phyloP scores from a whole-genome alignment of 2,329 filamentous ascomycete species.

The Dothideomycetes sp. region DNA sequence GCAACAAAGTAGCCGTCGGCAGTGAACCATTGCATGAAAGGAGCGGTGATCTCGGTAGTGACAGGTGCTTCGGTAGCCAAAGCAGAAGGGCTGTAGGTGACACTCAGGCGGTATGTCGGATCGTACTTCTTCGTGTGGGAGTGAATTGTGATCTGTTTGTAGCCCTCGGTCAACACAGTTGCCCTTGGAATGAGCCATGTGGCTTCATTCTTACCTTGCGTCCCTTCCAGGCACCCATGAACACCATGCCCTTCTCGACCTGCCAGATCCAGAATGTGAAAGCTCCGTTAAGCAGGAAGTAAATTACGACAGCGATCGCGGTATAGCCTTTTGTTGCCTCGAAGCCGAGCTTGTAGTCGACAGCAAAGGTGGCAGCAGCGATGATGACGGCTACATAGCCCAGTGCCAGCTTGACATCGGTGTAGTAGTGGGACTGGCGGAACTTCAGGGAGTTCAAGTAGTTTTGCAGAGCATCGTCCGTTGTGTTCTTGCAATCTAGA shows the following conservation, averaged over 20 bases:
- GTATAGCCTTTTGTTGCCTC: slow-evolving; percentile 77
- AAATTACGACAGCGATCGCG: slow-evolving; percentile 65
- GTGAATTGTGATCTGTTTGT: slow-evolving; percentile 57
- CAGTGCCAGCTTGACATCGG: slow-evolving; percentile 72
- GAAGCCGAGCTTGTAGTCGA: slow-evolving; percentile 88
- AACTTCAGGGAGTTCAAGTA: slow-evolving; percentile 82
- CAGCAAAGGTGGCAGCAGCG: slow-evolving; percentile 74
- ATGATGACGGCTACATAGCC: slow-evolving; percentile 77
- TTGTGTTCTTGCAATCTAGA: slow-evolving; percentile 89
- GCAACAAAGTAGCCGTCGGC: slow-evolving; percentile 65
- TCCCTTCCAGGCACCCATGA: slow-evolving; percentile 63
- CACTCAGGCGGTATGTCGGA: slow-evolving; percentile 67
- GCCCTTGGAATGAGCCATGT: not conserved
- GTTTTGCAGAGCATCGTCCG: slow-evolving; percentile 86
- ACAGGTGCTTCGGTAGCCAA: slow-evolving; percentile 21
- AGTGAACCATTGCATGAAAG: slow-evolving; percentile 67
- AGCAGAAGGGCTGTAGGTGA: slow-evolving; percentile 31
- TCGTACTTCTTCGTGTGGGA: slow-evolving; percentile 69
- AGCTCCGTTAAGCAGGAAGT: slow-evolving; percentile 67
- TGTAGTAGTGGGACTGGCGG: slow-evolving; percentile 67
- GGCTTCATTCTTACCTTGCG: slow-evolving; percentile 45
- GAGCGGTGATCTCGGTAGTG: slow-evolving; percentile 46
- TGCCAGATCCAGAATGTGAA: slow-evolving; percentile 78
- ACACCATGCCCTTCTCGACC: slow-evolving; percentile 74
- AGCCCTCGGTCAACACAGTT: too few species aligned